A percentile compares a stretch with the other conserved stretches of the same genome.
Conservation (phyloP, 495 filamentous ascomycete species). For the Mytilinidion resinicola region DNA sequence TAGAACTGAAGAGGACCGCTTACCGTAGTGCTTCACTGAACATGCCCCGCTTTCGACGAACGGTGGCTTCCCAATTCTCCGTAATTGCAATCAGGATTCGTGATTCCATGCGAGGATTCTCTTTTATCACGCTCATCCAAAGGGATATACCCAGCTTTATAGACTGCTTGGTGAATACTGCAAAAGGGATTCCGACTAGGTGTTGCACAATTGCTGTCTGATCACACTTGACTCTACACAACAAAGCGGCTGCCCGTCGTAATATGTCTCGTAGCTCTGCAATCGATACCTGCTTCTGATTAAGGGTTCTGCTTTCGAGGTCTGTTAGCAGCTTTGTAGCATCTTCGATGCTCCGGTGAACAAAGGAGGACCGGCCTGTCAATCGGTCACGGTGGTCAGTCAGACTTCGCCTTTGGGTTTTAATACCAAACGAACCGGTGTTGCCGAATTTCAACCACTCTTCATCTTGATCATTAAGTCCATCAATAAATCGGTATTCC, state of each 20-base stretch:
- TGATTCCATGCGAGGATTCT: slow-evolving; percentile 81
- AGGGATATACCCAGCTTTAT: slow-evolving; percentile 93
- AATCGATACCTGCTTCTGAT: slow-evolving; percentile 61
- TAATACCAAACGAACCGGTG: slow-evolving; percentile 10
- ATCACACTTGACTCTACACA: slow-evolving; percentile 67
- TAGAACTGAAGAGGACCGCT: slow-evolving; percentile 18
- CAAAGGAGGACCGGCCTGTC: background rate
- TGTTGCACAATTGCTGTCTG: slow-evolving; percentile 73
- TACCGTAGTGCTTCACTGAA: slow-evolving; percentile 69
- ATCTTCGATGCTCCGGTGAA: slow-evolving; percentile 46
- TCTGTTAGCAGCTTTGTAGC: slow-evolving; percentile 52
- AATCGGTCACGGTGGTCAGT: background rate
- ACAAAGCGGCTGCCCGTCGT: slow-evolving; percentile 71
- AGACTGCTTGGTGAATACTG: slow-evolving; percentile 84
- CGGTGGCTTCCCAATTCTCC: slow-evolving; percentile 76
- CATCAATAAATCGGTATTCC: slow-evolving; percentile 77
- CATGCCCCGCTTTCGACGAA: slow-evolving; percentile 67
- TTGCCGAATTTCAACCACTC: slow-evolving; percentile 55
- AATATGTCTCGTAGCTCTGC: slow-evolving; percentile 71
- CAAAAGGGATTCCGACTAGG: slow-evolving; percentile 85
- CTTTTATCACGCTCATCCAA: slow-evolving; percentile 94
- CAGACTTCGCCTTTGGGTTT: background rate
- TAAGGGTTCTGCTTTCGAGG: slow-evolving; percentile 60
- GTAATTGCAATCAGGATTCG: slow-evolving; percentile 76
- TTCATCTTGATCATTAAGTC: slow-evolving; percentile 53